A percentile compares a stretch with the other conserved stretches of the same genome.
These are phyloP conservation scores for Fonsecaea monophora DNA, from an alignment of 2,329 filamentous ascomycete species.

Conservation along the genomic window DNA sequence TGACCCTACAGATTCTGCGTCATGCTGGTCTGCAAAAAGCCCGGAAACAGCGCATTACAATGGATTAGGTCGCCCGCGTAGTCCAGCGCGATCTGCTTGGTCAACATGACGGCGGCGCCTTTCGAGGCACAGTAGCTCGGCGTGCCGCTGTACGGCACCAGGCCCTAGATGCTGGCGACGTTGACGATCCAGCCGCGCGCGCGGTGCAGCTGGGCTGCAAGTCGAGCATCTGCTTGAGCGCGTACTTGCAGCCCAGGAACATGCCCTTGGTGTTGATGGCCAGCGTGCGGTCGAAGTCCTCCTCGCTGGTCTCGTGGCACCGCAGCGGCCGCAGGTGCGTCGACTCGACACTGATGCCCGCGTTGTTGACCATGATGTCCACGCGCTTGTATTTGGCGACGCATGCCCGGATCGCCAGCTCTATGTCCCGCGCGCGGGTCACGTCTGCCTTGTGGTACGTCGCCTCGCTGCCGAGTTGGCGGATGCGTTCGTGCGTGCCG, in stretches of 20 bases:
- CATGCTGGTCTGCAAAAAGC: conserved; percentile 48
- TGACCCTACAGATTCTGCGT: conserved; percentile 48
- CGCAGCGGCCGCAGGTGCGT: conserved; percentile 27
- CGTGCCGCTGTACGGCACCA: conserved; percentile 31
- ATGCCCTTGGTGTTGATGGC: conserved; percentile 96
- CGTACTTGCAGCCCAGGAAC: conserved; percentile 93
- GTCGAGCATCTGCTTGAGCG: conserved; percentile 58
- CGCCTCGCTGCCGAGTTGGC: conserved; percentile 27
- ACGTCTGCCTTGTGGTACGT: conserved; percentile 35
- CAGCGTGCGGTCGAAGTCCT: conserved; percentile 91
- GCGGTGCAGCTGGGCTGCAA: conserved; percentile 24
- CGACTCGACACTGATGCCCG: conserved; percentile 67
- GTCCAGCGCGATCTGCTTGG: conserved; percentile 54
- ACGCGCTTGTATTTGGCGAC: conserved; percentile 55
- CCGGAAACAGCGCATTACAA: conserved; percentile 52
- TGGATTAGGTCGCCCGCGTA: conserved; percentile 52
- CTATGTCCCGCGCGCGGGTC: conserved; percentile 29
- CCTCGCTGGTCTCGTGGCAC: conserved; percentile 58
- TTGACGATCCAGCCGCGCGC: conserved; percentile 54
- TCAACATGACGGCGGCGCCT: conserved; percentile 55
- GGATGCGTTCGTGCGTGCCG: conserved; percentile 37
- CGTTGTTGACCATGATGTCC: conserved; percentile 96
- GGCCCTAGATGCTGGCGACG: conserved; percentile 32
- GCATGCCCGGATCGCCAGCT: conserved; percentile 34
- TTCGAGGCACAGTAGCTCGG: conserved; percentile 55